Conservation (phyloP, 768 basidiomycete species). For the Tylopilus plumbeoviolaceoides region DNA sequence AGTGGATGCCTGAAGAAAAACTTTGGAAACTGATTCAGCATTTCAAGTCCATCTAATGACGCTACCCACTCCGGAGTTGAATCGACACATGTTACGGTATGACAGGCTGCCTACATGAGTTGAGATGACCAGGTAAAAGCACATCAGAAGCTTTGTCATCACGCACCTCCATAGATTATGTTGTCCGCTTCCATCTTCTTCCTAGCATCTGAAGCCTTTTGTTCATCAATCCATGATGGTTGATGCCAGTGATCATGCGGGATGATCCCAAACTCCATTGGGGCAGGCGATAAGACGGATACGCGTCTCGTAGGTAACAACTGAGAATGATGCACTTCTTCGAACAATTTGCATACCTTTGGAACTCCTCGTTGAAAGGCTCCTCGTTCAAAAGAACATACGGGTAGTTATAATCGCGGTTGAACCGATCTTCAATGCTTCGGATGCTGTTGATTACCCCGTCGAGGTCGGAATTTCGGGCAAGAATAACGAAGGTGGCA, state of each 20-base stretch:
- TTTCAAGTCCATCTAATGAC: neutral
- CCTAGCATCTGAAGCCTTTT: slow-evolving; percentile 47
- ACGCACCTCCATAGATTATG: slow-evolving; percentile 48
- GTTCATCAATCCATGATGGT: slow-evolving; percentile 70
- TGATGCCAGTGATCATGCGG: slow-evolving; percentile 64
- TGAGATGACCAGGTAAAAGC: neutral
- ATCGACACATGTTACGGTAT: slow-evolving; percentile 76
- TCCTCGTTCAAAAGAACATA: slow-evolving; percentile 67
- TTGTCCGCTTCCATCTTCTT: slow-evolving; percentile 47
- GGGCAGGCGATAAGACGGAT: slow-evolving; percentile 37
- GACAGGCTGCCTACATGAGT: slow-evolving; percentile 13
- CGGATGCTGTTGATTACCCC: slow-evolving; percentile 47
- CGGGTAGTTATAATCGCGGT: slow-evolving; percentile 51
- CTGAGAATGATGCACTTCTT: slow-evolving; percentile 11
- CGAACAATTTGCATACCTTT: slow-evolving; percentile 25
- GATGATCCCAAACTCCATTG: slow-evolving; percentile 57
- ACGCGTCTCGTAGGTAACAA: slow-evolving; percentile 25
- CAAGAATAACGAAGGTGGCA: slow-evolving; percentile 58
- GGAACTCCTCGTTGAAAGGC: slow-evolving; percentile 51
- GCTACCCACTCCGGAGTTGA: slow-evolving; percentile 59
- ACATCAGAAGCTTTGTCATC: neutral
- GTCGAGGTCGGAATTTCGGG: slow-evolving; percentile 44
- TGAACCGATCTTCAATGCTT: slow-evolving; percentile 58
- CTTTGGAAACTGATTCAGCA: slow-evolving; percentile 20
- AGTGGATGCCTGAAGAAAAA: slow-evolving; percentile 46